Evolutionary conservation across 2,329 filamentous ascomycete genomes (phyloP), one percentile per base, ranked within the genome.

Genomic region (Lizonia empirigonia): DNA sequence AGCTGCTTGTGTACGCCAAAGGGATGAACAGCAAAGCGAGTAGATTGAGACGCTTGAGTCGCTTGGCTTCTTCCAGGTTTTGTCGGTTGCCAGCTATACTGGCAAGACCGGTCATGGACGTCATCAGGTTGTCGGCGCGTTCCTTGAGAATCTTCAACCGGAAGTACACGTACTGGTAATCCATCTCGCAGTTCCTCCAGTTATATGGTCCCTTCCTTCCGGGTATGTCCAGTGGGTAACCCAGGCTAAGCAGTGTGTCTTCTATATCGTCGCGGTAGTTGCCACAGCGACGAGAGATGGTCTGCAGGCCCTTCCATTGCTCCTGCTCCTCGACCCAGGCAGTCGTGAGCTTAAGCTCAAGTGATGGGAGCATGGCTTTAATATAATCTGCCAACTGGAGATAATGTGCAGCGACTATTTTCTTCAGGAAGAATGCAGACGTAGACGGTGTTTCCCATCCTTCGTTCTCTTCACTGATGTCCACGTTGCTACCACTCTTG

Each of bases 181-280:
- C 69, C 9, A 64, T 61, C 15, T 64, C 47, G 32, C 59, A 63
- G 32, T 71, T 59, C 27, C 55, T 60, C 68, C 69, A 72, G 24
- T 60, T 44, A 2, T 9, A 16, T 4, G 34, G 37, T 1, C 38
- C 20, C 27, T 18, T 19, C 6, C 48, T 50, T 5, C 29, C 47
- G 10, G 44, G 35, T 2, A 13, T 33, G 4, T 63, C 54, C 6
- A 71, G 49, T 0, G 61, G 41, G 33, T 65, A 68, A 3, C 63
- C 65, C 1, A 72, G 51, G 35, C 60, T 67, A 12, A 70, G 59
- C 2, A 70, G 50, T 3, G 63, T 63, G 29, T 72, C 68, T 50
- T 71, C 68, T 12, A 72, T 61, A 16, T 72, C 68, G 24, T 72
- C 68, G n/a, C 67, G 56, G 16, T 70, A 71, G 44, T 72, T 71